Evolutionary conservation across 768 basidiomycete genomes (phyloP), one percentile per base, ranked within the genome.

Genomic region (Psilocybe cubensis): DNA sequence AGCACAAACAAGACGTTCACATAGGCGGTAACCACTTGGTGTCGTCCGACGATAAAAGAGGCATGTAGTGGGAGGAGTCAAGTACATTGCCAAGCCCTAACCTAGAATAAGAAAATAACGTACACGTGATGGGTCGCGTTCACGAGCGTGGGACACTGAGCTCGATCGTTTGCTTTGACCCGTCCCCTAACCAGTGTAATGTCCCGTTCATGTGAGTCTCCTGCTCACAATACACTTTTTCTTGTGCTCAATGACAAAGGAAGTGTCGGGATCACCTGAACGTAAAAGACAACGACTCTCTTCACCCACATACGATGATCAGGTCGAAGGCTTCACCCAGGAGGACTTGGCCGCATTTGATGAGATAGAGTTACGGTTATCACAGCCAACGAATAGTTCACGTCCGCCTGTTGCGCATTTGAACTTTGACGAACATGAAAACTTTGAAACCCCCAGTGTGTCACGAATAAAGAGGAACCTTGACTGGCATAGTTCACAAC

Each of bases 251-350:
- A 58, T 52, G 44, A 63, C 70, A 5, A n/a, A 21, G 9, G 12
- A 17, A 50, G 72, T 75, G 9, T 68, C 72, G 55, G 67, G 64
- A 40, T 83, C 81, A 4, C 83, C 81, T n/a, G 65, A 74, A 9
- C 74, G 75, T 38, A 90, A 90, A 70, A 78, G 84, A 20, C 82
- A 82, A 61, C 77, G 88, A 40, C 77, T 88, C 25, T 86, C 87
- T 0, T 88, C 87, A 0, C 87, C 88, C 1, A 83, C 83, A 20
- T 87, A 85, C 58, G 87, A 88, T 58, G 74, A 78, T 44, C 80
- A 80, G 59, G 65, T 83, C 21, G 72, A 59, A 6, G 80, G 80
- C 20, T 66, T 84, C 52, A 88, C 79, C 49, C 79, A 83, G 57
- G 80, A 84, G 29, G 81, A 87, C 53, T 66, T 88, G 10, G 72